Percentiles rank a stretch among this genome's conserved stretches.
phyloP scores from a whole-genome alignment of 2,329 filamentous ascomycete genomes.

The Fusarium nelsonii region DNA sequence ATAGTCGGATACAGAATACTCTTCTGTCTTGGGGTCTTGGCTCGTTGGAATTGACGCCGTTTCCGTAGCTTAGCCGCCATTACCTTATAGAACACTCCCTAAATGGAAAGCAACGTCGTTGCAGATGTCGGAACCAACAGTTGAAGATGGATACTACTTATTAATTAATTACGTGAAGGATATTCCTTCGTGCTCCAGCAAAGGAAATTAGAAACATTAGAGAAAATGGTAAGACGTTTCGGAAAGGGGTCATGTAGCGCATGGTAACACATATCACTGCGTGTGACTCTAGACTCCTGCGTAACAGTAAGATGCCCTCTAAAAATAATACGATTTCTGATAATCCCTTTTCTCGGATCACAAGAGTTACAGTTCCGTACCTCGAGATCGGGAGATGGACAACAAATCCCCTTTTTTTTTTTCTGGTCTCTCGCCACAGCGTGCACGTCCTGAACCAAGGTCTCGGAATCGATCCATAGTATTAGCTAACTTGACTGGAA shows the following conservation, averaged over 20 bases:
- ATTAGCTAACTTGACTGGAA: constrained; percentile 8
- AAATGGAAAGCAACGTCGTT: background rate
- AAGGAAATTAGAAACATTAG: background rate
- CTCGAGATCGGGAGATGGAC: constrained; percentile 10
- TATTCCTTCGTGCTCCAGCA: background rate
- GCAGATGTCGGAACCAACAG: background rate
- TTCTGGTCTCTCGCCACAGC: background rate
- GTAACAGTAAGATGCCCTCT: background rate
- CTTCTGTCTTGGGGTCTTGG: too few relatives aligned
- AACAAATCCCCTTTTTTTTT: background rate
- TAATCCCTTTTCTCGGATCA: background rate
- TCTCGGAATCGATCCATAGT: constrained; percentile 26
- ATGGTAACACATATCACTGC: background rate
- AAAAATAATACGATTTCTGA: constrained; percentile 3
- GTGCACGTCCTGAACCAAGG: constrained; percentile 17
- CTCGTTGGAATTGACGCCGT: background rate
- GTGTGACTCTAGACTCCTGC: constrained; percentile 1
- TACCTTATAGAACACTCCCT: background rate
- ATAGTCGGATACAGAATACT: background rate
- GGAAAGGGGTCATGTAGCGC: background rate
- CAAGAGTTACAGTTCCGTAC: background rate
- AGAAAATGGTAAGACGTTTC: background rate
- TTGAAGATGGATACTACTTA: background rate
- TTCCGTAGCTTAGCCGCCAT: constrained; percentile 8
- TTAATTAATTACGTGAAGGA: constrained; percentile 11